Conservation (phyloP, 805 yeast genomes). For the Candida montana region DNA sequence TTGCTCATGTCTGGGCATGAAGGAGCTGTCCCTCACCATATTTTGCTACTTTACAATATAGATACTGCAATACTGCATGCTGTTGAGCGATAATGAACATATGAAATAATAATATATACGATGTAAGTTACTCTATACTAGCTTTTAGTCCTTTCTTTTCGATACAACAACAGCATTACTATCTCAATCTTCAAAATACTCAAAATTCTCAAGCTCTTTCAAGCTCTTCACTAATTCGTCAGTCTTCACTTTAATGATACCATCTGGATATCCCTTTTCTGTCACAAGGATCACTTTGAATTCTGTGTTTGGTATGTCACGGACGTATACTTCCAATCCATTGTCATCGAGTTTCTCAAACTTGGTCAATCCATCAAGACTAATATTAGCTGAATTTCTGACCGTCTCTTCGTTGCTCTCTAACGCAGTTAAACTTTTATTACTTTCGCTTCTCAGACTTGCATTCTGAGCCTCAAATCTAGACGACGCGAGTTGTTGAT, state of each 20-base stretch:
- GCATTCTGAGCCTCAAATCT: not conserved
- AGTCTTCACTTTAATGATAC: slow-evolving; percentile 18
- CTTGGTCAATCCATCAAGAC: slow-evolving; percentile 2
- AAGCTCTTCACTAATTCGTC: slow-evolving; percentile 11
- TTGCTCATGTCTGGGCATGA: no score
- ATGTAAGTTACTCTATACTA: no score
- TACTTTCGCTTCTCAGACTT: not conserved
- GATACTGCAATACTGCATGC: no score
- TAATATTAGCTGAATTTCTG: not conserved
- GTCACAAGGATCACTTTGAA: slow-evolving; percentile 18
- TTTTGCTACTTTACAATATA: no score
- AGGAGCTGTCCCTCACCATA: no score
- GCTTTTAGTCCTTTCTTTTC: no score
- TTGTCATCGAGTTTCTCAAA: slow-evolving; percentile 10
- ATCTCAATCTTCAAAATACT: slow-evolving; percentile 12
- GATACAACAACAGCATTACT: no score
- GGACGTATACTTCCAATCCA: slow-evolving; percentile 7
- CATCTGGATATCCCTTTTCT: slow-evolving; percentile 22
- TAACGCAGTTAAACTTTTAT: not conserved
- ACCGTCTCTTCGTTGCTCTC: not conserved
- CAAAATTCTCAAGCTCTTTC: slow-evolving; percentile 18
- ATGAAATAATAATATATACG: no score
- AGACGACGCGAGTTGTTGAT: not conserved
- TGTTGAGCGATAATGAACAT: no score
- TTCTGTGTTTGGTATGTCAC: slow-evolving; percentile 14